A percentile compares a stretch with the other conserved stretches of the same genome.
Conservation (phyloP, 106 monocot genomes). For the Dendrobium nobile region DNA sequence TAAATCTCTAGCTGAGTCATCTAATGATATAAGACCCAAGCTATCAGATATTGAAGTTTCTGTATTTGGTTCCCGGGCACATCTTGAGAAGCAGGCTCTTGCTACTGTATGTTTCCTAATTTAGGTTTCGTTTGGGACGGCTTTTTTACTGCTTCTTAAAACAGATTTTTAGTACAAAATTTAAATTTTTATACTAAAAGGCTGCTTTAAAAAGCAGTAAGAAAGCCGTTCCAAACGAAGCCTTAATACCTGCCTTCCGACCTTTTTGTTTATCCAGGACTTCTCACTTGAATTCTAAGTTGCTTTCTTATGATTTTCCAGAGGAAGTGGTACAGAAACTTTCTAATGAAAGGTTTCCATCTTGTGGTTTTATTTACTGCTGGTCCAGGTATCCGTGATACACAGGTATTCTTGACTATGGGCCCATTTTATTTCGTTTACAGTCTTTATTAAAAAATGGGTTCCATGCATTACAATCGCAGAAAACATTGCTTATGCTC, state of each 20-base stretch:
- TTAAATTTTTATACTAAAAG: too few relatives aligned
- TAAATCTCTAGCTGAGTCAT: slow-evolving; percentile 8
- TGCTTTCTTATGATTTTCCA: slow-evolving; percentile 32
- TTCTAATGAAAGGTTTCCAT: slow-evolving; percentile 99
- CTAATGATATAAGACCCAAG: slow-evolving; percentile 10
- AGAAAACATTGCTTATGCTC: not conserved
- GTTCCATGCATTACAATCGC: not conserved
- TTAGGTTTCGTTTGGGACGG: too few relatives aligned
- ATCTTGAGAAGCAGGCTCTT: slow-evolving; percentile 95
- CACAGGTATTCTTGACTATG: slow-evolving; percentile 53
- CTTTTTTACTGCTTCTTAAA: too few relatives aligned
- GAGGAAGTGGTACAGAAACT: slow-evolving; percentile 93
- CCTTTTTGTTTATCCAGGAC: not conserved
- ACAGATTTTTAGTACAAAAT: too few relatives aligned
- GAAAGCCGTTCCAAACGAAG: too few relatives aligned
- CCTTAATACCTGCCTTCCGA: not conserved
- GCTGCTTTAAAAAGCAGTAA: too few relatives aligned
- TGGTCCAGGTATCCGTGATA: slow-evolving; percentile 92
- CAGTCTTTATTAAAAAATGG: not conserved
- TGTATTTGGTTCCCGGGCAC: slow-evolving; percentile 95
- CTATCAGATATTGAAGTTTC: slow-evolving; percentile 58
- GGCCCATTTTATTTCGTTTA: not conserved
- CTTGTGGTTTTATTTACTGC: slow-evolving; percentile 84
- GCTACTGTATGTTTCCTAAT: slow-evolving; percentile 54
- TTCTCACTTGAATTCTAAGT: not conserved